Evolutionary conservation across 805 yeast species (phyloP).

Genomic region (Lipomyces starkeyi): DNA sequence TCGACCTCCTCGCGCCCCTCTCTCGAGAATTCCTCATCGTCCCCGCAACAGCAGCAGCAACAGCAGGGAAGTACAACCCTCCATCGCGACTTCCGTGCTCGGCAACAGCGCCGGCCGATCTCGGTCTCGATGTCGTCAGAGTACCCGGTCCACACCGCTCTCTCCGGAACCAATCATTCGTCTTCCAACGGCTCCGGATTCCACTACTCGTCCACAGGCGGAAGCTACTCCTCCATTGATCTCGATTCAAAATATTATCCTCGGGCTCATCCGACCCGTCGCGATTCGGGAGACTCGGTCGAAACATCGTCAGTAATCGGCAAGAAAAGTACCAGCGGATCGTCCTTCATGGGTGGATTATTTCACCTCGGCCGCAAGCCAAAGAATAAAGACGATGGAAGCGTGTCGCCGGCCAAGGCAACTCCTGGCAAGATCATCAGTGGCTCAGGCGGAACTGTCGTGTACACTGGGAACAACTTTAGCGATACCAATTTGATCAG

Average conservation of each 20-base stretch:
- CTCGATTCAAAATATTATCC: not conserved
- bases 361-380: conserved; percentile 35
- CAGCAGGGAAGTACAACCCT: conserved; percentile 8
- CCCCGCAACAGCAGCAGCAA: not conserved
- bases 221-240: conserved; percentile 47
- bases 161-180: not conserved
- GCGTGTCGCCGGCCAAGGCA: conserved; percentile 21
- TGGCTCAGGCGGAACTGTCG: not conserved
- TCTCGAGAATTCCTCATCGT: not conserved
- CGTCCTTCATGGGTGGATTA: conserved; percentile 32
- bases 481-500: conserved; percentile 32
- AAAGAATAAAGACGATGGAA: conserved; percentile 29
- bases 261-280: not conserved
- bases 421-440: conserved; percentile 6
- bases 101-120: conserved; percentile 5
- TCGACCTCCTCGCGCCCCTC: not conserved
- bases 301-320: conserved; percentile 1
- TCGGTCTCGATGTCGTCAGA: conserved; percentile 9
- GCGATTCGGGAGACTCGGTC: conserved; percentile 12
- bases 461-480: conserved; percentile 18
- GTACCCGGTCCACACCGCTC: not conserved
- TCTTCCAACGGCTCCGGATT: not conserved
- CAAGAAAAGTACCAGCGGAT: conserved; percentile 10
- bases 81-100: conserved; percentile 11
- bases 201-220: conserved; percentile 40